phyloP scores from a whole-genome alignment of 208 protist species.

The Herpetomonas samuelpessoai region DNA sequence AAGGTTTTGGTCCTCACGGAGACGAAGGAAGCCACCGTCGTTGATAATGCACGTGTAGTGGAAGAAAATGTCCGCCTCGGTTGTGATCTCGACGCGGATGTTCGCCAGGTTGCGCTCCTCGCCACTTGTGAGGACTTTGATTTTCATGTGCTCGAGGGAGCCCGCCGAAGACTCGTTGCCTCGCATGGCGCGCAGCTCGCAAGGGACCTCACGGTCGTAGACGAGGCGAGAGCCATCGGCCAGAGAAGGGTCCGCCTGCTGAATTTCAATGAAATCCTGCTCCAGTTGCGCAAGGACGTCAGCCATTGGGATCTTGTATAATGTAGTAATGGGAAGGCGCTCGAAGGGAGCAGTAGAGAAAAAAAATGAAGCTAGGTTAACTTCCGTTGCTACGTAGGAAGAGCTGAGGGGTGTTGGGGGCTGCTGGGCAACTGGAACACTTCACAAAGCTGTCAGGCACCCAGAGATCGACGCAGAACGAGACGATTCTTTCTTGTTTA shows the following conservation, averaged over 20 bases:
- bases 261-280: slow-evolving; percentile 89
- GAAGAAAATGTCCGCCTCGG: slow-evolving; percentile 93
- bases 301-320: slow-evolving; percentile 54
- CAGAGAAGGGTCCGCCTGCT: slow-evolving; percentile 91
- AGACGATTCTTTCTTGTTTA: no score
- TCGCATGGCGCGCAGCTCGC: slow-evolving; percentile 83
- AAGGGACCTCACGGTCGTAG: slow-evolving; percentile 92
- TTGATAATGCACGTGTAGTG: slow-evolving; percentile 92
- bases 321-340: no score
- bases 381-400: no score
- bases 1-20: slow-evolving; percentile 91
- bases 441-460: no score
- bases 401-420: no score
- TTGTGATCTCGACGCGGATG: slow-evolving; percentile 86
- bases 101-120: slow-evolving; percentile 72
- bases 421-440: no score
- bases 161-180: slow-evolving; percentile 67
- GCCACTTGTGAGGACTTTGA: slow-evolving; percentile 90
- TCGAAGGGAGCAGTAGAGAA: no score
- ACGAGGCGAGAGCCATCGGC: slow-evolving; percentile 84
- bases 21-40: slow-evolving; percentile 68
- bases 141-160: slow-evolving; percentile 85
- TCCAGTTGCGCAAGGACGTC: slow-evolving; percentile 85
- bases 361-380: no score
- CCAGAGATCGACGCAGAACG: no score